Evolutionary conservation across 1,284 basidiomycete genomes (phyloP), one percentile per base, ranked within the genome.

Genomic region (Leccinum glutinopallens): DNA sequence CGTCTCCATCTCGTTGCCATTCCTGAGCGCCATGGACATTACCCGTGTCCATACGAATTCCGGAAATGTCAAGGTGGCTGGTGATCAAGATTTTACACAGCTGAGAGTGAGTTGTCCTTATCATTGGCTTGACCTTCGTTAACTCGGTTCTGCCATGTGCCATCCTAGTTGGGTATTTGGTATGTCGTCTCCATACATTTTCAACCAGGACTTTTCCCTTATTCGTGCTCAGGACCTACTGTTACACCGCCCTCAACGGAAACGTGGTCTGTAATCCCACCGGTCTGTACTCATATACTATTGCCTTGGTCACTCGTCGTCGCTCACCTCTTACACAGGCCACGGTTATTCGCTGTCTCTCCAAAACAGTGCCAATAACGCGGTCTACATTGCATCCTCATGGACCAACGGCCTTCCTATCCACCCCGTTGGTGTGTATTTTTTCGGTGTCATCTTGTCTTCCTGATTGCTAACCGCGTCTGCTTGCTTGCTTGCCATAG

Each of bases 341-440:
- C 79, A 84, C 68, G 89, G 81, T 17, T 91, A 92, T 73, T 74
- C 77, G 51, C 70, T 87, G 41, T 72, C 74, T 67, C 51, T 73
- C 71, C 57, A 76, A 70, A 32, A 70, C 73, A 55, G 4, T 17
- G 62, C 57, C 3, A 71, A 65, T 32, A 66, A 74, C 68, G 67
- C 70, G 22, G 79, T 84, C 19, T 78, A 73, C 63, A 83, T 89
- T 65, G 80, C 78, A 4, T 70, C 84, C 0, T 83, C 85, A 5
- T 91, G 89, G 87, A 92, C 90, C 12, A 84, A 85, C 57, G 90
- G 90, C 5, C 82, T 92, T 5, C 88, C 86, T 4, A 80, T 91
- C 29, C 89, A 91, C 69, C 89, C 89, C 25, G 84, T 91, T 63
- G 89, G 90, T 90, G 67, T 60, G 71, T 62, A 55, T 78, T 35